phyloP scores from a whole-genome alignment of 495 filamentous ascomycete species.

The Xylaria sp. region DNA sequence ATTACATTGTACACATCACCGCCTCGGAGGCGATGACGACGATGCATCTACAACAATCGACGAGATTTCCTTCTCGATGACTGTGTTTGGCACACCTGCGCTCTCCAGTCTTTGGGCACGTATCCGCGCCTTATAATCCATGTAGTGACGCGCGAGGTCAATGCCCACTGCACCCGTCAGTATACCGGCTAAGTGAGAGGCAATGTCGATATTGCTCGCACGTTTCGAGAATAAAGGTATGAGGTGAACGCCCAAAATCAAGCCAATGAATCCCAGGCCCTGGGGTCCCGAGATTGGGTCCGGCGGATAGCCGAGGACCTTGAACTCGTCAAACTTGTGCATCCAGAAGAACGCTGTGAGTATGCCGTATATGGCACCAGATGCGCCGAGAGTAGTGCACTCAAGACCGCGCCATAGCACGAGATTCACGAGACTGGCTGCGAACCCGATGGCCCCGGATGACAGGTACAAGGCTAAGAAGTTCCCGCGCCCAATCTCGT shows the following conservation, averaged over 20 bases:
- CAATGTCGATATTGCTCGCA: slow-evolving; percentile 62
- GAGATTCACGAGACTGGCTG: slow-evolving; percentile 64
- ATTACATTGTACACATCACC: slow-evolving; percentile 9
- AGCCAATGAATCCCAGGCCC: slow-evolving; percentile 55
- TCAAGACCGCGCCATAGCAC: slow-evolving; percentile 56
- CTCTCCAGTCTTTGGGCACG: slow-evolving; percentile 36
- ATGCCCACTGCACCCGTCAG: slow-evolving; percentile 55
- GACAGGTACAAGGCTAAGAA: slow-evolving; percentile 82
- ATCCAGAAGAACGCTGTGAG: slow-evolving; percentile 72
- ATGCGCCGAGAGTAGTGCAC: slow-evolving; percentile 69
- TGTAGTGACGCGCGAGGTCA: slow-evolving; percentile 35
- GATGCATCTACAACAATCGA: neutral
- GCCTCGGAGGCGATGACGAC: slow-evolving; percentile 2
- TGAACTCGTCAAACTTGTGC: slow-evolving; percentile 60
- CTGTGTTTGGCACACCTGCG: slow-evolving; percentile 28
- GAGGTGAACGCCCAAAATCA: slow-evolving; percentile 56
- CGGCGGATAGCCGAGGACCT: slow-evolving; percentile 58
- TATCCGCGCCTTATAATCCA: slow-evolving; percentile 36
- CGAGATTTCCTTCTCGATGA: slow-evolving; percentile 28
- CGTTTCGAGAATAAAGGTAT: slow-evolving; percentile 46
- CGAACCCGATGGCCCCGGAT: slow-evolving; percentile 69
- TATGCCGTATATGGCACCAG: slow-evolving; percentile 73
- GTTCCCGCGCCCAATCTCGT: slow-evolving; percentile 83
- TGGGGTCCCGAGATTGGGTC: slow-evolving; percentile 58
- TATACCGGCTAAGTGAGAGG: slow-evolving; percentile 76